Evolutionary conservation across 2,329 filamentous ascomycete genomes (phyloP).

Genomic region (Blastomyces percursus): DNA sequence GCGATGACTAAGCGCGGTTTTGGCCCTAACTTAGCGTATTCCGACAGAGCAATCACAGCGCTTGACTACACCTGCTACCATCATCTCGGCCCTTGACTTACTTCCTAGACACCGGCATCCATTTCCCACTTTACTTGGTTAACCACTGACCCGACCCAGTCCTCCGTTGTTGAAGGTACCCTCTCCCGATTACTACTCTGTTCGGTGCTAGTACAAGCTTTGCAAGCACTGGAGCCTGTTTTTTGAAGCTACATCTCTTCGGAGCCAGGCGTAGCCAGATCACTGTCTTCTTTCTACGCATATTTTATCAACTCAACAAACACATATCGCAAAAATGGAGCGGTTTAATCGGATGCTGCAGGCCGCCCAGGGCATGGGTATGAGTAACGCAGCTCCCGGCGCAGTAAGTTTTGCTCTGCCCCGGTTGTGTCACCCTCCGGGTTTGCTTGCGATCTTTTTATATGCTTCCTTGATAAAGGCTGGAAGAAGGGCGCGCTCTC

Average conservation of each 20-base stretch:
- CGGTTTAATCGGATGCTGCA: constrained; percentile 82
- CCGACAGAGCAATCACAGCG: not conserved
- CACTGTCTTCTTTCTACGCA: not conserved
- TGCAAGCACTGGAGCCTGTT: not conserved
- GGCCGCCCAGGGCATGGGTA: constrained; percentile 52
- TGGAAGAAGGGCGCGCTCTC: not conserved
- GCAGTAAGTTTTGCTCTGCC: constrained; percentile 25
- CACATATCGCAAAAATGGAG: constrained; percentile 54
- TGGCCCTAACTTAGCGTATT: too few relatives aligned
- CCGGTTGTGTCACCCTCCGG: not conserved
- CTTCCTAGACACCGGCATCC: not conserved
- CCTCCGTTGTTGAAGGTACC: not conserved
- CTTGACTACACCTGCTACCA: not conserved
- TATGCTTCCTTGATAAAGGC: not conserved
- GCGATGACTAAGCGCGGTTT: not conserved
- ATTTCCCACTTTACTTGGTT: not conserved
- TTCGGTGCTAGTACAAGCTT: not conserved
- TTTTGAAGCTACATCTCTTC: not conserved
- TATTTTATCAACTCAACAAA: not conserved
- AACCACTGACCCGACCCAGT: not conserved
- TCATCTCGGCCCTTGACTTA: not conserved
- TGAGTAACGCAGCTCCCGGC: constrained; percentile 29
- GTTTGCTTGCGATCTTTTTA: not conserved
- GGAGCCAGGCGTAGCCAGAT: not conserved
- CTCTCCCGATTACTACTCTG: not conserved